Base-by-base conservation (phyloP, 306 rosid genomes). In the Gastrolobium villosum region DNA sequence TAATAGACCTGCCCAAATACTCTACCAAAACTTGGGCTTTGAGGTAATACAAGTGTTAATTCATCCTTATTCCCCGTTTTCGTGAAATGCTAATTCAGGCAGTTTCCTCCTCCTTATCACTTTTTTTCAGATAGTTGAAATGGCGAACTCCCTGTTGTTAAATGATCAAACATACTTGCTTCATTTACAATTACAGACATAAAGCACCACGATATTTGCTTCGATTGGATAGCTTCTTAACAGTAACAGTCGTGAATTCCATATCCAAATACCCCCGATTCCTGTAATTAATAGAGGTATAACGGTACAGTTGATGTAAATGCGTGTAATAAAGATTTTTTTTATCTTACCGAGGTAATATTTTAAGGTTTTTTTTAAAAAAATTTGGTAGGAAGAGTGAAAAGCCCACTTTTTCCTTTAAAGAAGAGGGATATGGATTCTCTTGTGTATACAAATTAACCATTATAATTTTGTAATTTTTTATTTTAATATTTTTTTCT, bases 1-100 rank as follows among this genome's bases (percentile, higher is more conserved):
- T 30, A 90, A 91, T 76, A 10, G 0, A 41, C 41, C 73, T 48
- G 97, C 93, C 1, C 89, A 52, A 66, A 74, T 15, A 32, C 80
- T 93, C 76, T 93, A 87, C 82, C 72, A 66, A 36, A 91, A 81
- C 75, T 61, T 87, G 79, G 98, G 98, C 49, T 93, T 93, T 67
- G 91, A 91, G 97, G 98, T 91, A 88, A 68, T 10, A 20, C 72
- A 48, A 6, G 1, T 52, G 60, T 8, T 13, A 71, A 5, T 75
- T 43, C 54, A 78, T 28, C 6, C 62, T 63, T 32, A 36, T 44
- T 41, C 37, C 14, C 43, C 8, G 32, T 39, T 13, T 57, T 37
- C 39, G 14, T 15, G 56, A 36, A 54, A 26, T 20, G 40, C 72
- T 83, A 60, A 87, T 64, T 70, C 63, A 78, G 50, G 61, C 62